These are phyloP conservation scores for Suaeda aralocaspica DNA, from an alignment of 148 eudicot genomes.

Conservation along the genomic window DNA sequence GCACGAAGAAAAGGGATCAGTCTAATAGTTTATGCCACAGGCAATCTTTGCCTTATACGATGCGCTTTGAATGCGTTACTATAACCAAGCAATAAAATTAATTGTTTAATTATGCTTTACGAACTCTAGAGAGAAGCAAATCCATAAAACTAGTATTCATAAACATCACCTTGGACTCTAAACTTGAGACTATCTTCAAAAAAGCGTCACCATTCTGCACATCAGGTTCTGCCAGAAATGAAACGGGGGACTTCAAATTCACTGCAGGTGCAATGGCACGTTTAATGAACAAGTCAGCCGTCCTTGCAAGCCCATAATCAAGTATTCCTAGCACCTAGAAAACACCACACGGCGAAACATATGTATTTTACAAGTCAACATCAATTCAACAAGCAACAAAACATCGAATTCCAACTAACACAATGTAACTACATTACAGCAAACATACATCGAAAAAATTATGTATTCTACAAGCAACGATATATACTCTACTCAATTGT, in stretches of 20 bases:
- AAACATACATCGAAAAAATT: neutral
- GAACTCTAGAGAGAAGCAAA: neutral
- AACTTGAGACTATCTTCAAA: constrained; percentile 50
- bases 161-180: constrained; percentile 46
- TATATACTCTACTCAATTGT: too few relatives aligned
- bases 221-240: constrained; percentile 44
- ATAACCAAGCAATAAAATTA: neutral
- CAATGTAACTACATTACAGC: neutral
- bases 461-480: neutral
- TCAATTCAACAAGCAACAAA: neutral
- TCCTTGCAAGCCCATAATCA: constrained; percentile 80
- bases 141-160: neutral
- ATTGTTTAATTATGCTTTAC: neutral
- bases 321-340: constrained; percentile 71
- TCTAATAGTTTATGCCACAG: neutral
- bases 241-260: constrained; percentile 34
- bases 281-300: constrained; percentile 77
- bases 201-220: constrained; percentile 34
- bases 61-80: too few relatives aligned
- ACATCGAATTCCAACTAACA: too few relatives aligned
- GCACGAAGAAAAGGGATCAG: constrained; percentile 10
- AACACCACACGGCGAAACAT: neutral
- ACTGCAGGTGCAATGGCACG: constrained; percentile 58
- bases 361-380: neutral
- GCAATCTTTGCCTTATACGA: neutral